Conservation (phyloP, 225 moss, liverwort and hornwort genomes). For the Physcomitrium patens region DNA sequence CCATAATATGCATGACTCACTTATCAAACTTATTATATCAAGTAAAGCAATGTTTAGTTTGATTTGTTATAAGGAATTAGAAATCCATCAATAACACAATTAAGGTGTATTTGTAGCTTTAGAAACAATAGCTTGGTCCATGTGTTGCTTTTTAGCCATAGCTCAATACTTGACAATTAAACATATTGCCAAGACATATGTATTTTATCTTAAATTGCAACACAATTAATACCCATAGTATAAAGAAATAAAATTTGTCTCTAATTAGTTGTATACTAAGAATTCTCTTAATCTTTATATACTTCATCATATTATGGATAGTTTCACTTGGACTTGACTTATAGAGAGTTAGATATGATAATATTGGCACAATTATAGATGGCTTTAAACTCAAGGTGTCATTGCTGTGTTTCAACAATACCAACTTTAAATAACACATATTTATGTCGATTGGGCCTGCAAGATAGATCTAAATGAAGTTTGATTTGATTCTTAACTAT, state of each 20-base stretch:
- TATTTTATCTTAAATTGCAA: conserved; percentile 24
- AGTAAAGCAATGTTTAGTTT: too few relatives aligned
- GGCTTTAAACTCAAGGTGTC: conserved; percentile 22
- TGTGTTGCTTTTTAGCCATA: too few relatives aligned
- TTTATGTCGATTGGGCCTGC: conserved; percentile 6
- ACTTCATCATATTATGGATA: neutral
- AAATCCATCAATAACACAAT: too few relatives aligned
- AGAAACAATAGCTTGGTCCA: too few relatives aligned
- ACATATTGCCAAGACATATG: too few relatives aligned
- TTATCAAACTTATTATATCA: too few relatives aligned
- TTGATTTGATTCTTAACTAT: neutral
- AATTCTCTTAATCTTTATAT: neutral
- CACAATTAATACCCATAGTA: conserved; percentile 19
- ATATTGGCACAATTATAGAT: conserved; percentile 22
- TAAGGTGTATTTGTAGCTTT: too few relatives aligned
- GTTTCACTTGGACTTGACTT: neutral
- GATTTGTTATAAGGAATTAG: too few relatives aligned
- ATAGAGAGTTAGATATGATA: conserved; percentile 5
- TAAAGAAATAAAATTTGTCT: conserved; percentile 19
- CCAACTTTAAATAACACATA: conserved; percentile 18
- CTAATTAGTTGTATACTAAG: conserved; percentile 20
- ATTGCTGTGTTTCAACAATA: conserved; percentile 4
- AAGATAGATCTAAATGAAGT: neutral
- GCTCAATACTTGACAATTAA: too few relatives aligned
- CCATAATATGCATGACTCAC: too few relatives aligned